phyloP scores from a whole-genome alignment of 1,139 yeast species.

The Kurtzmaniella quercitrusa region DNA sequence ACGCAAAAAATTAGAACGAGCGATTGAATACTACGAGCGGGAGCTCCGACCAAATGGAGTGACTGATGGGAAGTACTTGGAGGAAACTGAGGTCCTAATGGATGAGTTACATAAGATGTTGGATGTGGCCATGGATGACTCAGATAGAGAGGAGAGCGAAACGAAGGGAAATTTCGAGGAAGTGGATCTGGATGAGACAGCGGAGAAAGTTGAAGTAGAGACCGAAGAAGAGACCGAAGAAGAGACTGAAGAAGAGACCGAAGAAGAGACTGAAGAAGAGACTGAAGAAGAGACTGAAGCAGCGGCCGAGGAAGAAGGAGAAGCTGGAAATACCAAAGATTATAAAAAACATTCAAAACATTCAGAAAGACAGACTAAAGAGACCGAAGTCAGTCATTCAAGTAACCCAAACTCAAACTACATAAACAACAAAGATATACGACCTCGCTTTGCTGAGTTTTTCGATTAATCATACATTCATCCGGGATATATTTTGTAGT shows the following conservation, averaged over 20 bases:
- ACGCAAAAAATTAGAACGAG: slow-evolving; percentile 9
- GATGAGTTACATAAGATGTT: slow-evolving; percentile 23
- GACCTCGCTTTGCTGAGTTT: slow-evolving; percentile 1
- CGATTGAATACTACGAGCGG: slow-evolving; percentile 7
- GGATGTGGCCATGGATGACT: slow-evolving; percentile 20
- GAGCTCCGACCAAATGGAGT: slow-evolving; percentile 4
- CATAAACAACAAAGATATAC: background rate
- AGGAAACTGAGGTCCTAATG: slow-evolving; percentile 19
- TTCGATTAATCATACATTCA: background rate
- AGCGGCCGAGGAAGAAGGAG: background rate
- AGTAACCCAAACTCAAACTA: background rate
- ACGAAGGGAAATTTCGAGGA: no score
- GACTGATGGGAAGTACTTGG: slow-evolving; percentile 16
- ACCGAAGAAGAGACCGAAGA: background rate
- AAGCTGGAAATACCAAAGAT: background rate
- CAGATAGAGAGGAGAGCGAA: background rate
- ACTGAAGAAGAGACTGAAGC: slow-evolving; percentile 5
- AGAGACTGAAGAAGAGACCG: background rate
- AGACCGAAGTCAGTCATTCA: background rate
- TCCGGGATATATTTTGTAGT: background rate
- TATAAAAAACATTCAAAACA: background rate
- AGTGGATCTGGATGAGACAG: background rate
- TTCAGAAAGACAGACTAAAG: no score
- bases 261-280: background rate
- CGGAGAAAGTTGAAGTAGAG: background rate